phyloP scores from a whole-genome alignment of 129 eudicot species.

The Cynara cardunculus region DNA sequence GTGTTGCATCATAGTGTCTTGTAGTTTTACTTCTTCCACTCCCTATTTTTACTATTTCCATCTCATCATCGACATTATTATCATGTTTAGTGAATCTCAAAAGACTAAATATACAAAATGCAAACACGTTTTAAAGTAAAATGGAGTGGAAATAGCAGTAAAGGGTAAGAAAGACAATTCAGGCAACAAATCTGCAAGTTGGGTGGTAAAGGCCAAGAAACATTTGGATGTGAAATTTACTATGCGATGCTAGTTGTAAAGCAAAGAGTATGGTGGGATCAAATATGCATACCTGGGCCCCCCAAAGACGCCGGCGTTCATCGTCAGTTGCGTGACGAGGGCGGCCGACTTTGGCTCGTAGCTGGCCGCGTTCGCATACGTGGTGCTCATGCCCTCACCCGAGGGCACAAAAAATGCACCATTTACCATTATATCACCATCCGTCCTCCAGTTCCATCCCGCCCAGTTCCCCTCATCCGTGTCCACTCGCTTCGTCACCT shows the following conservation, averaged over 20 bases:
- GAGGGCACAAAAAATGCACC: constrained; percentile 97
- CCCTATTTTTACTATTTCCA: constrained; percentile 13
- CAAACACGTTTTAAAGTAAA: too few species aligned
- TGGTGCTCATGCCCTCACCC: constrained; percentile 57
- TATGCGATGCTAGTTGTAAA: constrained; percentile 30
- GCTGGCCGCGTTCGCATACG: constrained; percentile 64
- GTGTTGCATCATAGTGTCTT: constrained; percentile 14
- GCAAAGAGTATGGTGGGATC: not conserved
- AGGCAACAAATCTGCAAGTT: constrained; percentile 32
- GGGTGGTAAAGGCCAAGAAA: constrained; percentile 17
- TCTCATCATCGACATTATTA: not conserved
- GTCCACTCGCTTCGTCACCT: constrained; percentile 87
- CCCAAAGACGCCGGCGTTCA: constrained; percentile 73
- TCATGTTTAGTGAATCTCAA: too few species aligned
- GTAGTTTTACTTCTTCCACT: constrained; percentile 16
- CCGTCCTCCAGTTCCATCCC: constrained; percentile 86
- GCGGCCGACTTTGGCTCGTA: constrained; percentile 69
- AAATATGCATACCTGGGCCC: constrained; percentile 57
- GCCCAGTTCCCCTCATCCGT: constrained; percentile 66
- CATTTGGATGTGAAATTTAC: constrained; percentile 11
- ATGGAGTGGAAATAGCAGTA: constrained; percentile 33
- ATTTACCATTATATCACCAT: constrained; percentile 79
- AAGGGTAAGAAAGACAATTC: constrained; percentile 9
- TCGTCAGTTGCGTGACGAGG: constrained; percentile 67
- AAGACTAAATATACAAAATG: too few species aligned